Conservation (phyloP, 148 eudicot species). For the Chenopodium berlandieri region DNA sequence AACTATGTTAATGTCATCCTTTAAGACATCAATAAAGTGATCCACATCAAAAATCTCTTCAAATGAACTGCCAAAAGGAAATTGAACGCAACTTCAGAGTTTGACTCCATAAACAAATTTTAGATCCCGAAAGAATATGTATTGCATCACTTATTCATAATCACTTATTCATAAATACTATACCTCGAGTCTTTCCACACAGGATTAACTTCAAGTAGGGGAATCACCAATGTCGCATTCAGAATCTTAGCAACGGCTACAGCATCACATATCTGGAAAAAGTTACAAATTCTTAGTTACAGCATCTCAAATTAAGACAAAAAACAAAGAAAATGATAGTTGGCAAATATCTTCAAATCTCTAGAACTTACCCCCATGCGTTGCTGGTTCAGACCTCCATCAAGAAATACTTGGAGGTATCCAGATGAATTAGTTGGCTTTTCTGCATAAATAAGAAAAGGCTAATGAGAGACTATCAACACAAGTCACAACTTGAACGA, state of each 20-base stretch:
- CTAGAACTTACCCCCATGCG: slow-evolving; percentile 83
- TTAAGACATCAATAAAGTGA: slow-evolving; percentile 80
- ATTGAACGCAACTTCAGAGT: slow-evolving; percentile 1
- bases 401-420: slow-evolving; percentile 90
- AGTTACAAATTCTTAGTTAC: not conserved
- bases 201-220: slow-evolving; percentile 94
- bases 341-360: not conserved
- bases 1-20: slow-evolving; percentile 78
- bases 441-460: slow-evolving; percentile 40
- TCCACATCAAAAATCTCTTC: slow-evolving; percentile 91
- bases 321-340: not conserved
- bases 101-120: slow-evolving; percentile 8
- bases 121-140: slow-evolving; percentile 5
- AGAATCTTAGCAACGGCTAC: slow-evolving; percentile 95
- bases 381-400: slow-evolving; percentile 97
- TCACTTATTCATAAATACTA: slow-evolving; percentile 37
- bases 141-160: not conserved
- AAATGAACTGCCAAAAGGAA: slow-evolving; percentile 56
- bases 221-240: slow-evolving; percentile 93
- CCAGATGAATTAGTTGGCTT: slow-evolving; percentile 72
- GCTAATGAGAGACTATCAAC: slow-evolving; percentile 16
- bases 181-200: slow-evolving; percentile 98
- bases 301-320: not conserved
- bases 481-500: not conserved
- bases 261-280: slow-evolving; percentile 86